Evolutionary conservation across 2,329 filamentous ascomycete species (phyloP), one percentile per base, ranked within the genome.

Genomic region (Fusarium incarnatum): DNA sequence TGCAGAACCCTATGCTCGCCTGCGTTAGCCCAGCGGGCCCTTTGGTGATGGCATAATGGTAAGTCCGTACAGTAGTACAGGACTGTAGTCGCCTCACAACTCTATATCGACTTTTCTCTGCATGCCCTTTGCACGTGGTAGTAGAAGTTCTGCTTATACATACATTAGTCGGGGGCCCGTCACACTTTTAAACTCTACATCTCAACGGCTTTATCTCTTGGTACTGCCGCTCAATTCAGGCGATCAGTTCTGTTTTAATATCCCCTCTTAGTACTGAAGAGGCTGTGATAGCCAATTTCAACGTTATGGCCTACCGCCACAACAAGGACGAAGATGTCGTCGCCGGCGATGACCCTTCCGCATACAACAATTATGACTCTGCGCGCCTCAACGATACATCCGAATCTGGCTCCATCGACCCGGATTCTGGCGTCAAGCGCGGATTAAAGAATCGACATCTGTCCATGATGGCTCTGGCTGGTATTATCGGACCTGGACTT

Each of bases 381-480:
- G 41, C 32, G 27, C 69, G 62, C 8, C 60, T 56, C 16, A 47
- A 63, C 27, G 75, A 72, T 32, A 52, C 55, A 18, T 68, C 67
- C 65, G 77, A 85, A 76, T 79, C 77, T 74, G 72, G 81, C 74
- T 60, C 71, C 47, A 86, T 88, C 76, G 86, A 92, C 79, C 85
- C 88, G 25, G 81, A 89, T 58, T 88, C 85, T 64, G 88, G 91
- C 32, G 89, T 92, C 71, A 91, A 89, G 81, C 86, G 90, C 62
- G 90, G 89, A 3, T 84, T 92, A 56, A 91, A 92, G 79, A 91
- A 89, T 37, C 83, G 89, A 9, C 89, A 92, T 77, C 78, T 92
- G 15, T 87, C 84, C 64, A 91, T 92, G 86, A 88, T 89, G 86
- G 87, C 87, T 8, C 77, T 89, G 70, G 90, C 85, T 68, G 88